phyloP scores from a whole-genome alignment of 495 filamentous ascomycete genomes.

The Neurospora pannonica region DNA sequence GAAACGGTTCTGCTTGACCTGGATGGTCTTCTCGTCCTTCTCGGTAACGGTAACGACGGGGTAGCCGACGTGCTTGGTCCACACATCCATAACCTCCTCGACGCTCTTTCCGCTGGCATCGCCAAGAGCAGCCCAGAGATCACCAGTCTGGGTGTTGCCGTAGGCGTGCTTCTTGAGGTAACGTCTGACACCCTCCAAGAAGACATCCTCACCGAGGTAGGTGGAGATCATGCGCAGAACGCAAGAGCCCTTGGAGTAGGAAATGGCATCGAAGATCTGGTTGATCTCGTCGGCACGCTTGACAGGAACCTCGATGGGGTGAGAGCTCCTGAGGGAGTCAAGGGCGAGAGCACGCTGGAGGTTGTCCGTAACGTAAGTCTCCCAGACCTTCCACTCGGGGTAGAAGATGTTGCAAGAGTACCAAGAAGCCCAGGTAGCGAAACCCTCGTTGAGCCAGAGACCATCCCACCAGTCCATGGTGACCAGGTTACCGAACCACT shows the following conservation, averaged over 20 bases:
- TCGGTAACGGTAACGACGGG: slow-evolving; percentile 64
- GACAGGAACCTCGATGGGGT: slow-evolving; percentile 95
- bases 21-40: slow-evolving; percentile 47
- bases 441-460: slow-evolving; percentile 96
- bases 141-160: slow-evolving; percentile 71
- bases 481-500: slow-evolving; percentile 98
- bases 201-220: slow-evolving; percentile 84
- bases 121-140: slow-evolving; percentile 83
- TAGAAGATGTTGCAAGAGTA: slow-evolving; percentile 79
- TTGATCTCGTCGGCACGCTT: slow-evolving; percentile 93
- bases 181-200: slow-evolving; percentile 82
- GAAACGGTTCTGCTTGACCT: slow-evolving; percentile 68
- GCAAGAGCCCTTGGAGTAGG: slow-evolving; percentile 93
- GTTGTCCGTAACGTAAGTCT: slow-evolving; percentile 84
- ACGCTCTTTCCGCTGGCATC: slow-evolving; percentile 89
- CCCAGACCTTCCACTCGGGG: slow-evolving; percentile 99
- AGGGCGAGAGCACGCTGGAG: slow-evolving; percentile 78
- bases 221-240: slow-evolving; percentile 97
- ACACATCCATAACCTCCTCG: slow-evolving; percentile 64
- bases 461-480: slow-evolving; percentile 99
- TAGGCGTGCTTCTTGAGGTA: slow-evolving; percentile 97
- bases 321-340: slow-evolving; percentile 87
- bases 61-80: slow-evolving; percentile 71
- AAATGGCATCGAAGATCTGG: slow-evolving; percentile 98
- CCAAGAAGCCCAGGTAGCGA: slow-evolving; percentile 81